phyloP scores from a whole-genome alignment of 2,329 filamentous ascomycete genomes.

The Peltaster fructicola region DNA sequence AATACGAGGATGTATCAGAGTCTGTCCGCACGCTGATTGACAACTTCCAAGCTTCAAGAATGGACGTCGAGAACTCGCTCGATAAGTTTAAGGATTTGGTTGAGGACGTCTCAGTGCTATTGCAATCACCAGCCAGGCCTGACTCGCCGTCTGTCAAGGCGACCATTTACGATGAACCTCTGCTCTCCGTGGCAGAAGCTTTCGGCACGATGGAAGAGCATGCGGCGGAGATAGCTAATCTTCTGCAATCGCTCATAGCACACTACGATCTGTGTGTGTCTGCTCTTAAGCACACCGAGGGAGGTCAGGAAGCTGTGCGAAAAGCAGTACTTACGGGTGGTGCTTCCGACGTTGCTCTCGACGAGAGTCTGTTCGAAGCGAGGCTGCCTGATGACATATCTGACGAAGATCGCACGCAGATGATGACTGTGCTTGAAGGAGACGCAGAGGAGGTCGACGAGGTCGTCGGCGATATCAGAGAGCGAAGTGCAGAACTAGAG shows the following conservation, averaged over 20 bases:
- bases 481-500: conserved; percentile 63
- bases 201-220: conserved; percentile 46
- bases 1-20: conserved; percentile 47
- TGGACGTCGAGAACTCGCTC: conserved; percentile 34
- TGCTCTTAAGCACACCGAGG: conserved; percentile 75
- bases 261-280: conserved; percentile 92
- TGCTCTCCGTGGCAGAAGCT: conserved; percentile 26
- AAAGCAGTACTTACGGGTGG: conserved; percentile 14
- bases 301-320: conserved; percentile 31
- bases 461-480: conserved; percentile 50
- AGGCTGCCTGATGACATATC: conserved; percentile 46
- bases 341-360: conserved; percentile 35
- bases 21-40: conserved; percentile 54
- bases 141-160: conserved; percentile 12
- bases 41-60: conserved; percentile 51
- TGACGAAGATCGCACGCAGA: conserved; percentile 59
- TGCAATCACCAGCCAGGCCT: conserved; percentile 5
- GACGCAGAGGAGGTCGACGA: conserved; percentile 48
- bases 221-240: conserved; percentile 65
- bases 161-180: conserved; percentile 15
- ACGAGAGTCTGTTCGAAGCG: conserved; percentile 42
- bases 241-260: conserved; percentile 61
- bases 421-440: conserved; percentile 61
- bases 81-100: conserved; percentile 54
- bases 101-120: conserved; percentile 6